phyloP scores from a whole-genome alignment of 2,329 filamentous ascomycete genomes.

The Thielaviopsis musarum region DNA sequence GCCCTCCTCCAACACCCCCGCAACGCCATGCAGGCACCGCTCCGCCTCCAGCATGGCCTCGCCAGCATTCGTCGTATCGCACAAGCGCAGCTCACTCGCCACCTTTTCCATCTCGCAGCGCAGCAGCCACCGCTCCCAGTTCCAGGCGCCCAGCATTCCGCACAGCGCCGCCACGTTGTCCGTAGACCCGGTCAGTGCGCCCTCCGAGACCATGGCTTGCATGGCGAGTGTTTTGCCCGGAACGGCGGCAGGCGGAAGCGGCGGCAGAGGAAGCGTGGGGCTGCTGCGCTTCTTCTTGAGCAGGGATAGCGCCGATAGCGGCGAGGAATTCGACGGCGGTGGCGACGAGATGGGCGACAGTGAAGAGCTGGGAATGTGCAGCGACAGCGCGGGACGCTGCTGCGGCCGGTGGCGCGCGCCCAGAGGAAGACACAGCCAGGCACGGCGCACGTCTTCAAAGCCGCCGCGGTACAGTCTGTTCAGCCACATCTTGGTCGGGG shows the following conservation, averaged over 20 bases:
- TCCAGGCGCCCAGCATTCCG: slow-evolving; percentile 71
- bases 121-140: slow-evolving; percentile 93
- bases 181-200: slow-evolving; percentile 39
- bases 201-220: slow-evolving; percentile 39
- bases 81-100: slow-evolving; percentile 45
- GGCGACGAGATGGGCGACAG: not conserved
- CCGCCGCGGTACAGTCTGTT: slow-evolving; percentile 55
- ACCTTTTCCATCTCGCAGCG: slow-evolving; percentile 70
- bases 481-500: slow-evolving; percentile 67
- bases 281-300: too few species aligned
- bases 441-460: slow-evolving; percentile 65
- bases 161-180: slow-evolving; percentile 57
- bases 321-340: too few species aligned
- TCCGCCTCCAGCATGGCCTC: slow-evolving; percentile 37
- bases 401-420: slow-evolving; percentile 25
- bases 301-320: too few species aligned
- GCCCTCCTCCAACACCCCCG: slow-evolving; percentile 47
- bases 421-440: slow-evolving; percentile 81
- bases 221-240: slow-evolving; percentile 28
- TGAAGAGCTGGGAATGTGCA: slow-evolving; percentile 18
- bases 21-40: slow-evolving; percentile 42
- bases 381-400: slow-evolving; percentile 14
- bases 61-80: slow-evolving; percentile 34
- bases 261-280: too few species aligned
- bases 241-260: not conserved